Percentiles rank a stretch among this genome's conserved stretches.
Evolutionary conservation across 2,329 filamentous ascomycete genomes (phyloP).

Genomic region (Trematosphaeria pertusa): DNA sequence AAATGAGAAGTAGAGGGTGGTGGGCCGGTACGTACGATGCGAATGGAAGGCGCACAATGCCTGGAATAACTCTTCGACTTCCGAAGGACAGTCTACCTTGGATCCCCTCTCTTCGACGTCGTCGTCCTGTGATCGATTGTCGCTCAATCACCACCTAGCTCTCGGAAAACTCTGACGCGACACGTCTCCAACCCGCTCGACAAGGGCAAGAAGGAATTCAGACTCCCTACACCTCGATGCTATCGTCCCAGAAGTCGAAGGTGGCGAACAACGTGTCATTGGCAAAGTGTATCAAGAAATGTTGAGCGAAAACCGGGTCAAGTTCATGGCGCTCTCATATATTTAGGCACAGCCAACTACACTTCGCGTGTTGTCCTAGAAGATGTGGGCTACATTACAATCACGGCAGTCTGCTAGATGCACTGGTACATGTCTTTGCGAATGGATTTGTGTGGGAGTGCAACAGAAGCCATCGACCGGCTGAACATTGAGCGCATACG

Average conservation of each 20-base stretch:
- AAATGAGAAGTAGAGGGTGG: too few relatives aligned
- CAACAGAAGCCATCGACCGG: too few relatives aligned
- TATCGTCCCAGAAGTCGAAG: background rate
- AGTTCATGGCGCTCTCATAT: background rate
- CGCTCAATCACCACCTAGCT: background rate
- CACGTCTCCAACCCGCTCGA: background rate
- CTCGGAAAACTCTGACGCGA: background rate
- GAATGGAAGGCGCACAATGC: too few relatives aligned
- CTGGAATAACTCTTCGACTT: too few relatives aligned
- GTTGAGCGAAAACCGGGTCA: too few relatives aligned
- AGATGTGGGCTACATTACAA: background rate
- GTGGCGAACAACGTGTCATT: background rate
- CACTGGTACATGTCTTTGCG: background rate
- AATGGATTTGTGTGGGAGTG: too few relatives aligned
- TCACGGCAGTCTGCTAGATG: background rate
- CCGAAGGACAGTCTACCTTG: too few relatives aligned
- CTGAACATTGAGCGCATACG: too few relatives aligned
- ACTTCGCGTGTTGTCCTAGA: background rate
- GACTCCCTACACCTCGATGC: background rate
- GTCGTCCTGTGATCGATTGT: too few relatives aligned
- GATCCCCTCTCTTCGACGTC: background rate
- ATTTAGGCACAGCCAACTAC: background rate
- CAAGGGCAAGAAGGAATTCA: background rate
- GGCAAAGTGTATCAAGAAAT: background rate
- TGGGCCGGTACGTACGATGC: too few relatives aligned